phyloP scores from a whole-genome alignment of 1,139 yeast genomes.

The Debaryomycetaceae sp. region DNA sequence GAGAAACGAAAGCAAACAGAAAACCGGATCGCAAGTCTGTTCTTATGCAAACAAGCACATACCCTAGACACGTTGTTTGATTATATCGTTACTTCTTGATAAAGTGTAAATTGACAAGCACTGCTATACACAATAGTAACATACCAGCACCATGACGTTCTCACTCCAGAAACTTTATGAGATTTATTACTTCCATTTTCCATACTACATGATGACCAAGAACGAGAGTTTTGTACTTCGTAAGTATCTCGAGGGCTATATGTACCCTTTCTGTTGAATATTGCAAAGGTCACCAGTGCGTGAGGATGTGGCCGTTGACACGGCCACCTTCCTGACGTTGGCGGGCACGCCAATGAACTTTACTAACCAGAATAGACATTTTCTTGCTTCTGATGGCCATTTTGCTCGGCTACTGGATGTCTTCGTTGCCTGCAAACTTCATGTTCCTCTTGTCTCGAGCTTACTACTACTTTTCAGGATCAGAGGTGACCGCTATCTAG shows the following conservation, averaged over 20 bases:
- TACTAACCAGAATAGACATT: slow-evolving; percentile 9
- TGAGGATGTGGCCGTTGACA: too few relatives aligned
- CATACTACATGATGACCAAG: slow-evolving; percentile 37
- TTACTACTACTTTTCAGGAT: slow-evolving; percentile 36
- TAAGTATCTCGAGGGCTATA: slow-evolving; percentile 7
- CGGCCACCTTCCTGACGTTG: too few relatives aligned
- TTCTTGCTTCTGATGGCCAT: slow-evolving; percentile 28
- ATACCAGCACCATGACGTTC: slow-evolving; percentile 4
- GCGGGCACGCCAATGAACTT: too few relatives aligned
- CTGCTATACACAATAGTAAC: too few relatives aligned
- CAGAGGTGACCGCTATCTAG: slow-evolving; percentile 7
- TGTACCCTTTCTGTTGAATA: too few relatives aligned
- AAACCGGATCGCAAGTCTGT: too few relatives aligned
- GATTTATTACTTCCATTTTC: slow-evolving; percentile 36
- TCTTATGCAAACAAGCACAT: too few relatives aligned
- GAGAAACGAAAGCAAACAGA: too few relatives aligned
- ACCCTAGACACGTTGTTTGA: too few relatives aligned
- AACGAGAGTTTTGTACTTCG: slow-evolving; percentile 32
- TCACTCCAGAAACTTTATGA: slow-evolving; percentile 19
- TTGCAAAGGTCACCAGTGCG: too few relatives aligned
- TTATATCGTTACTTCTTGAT: too few relatives aligned
- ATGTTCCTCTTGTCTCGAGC: slow-evolving; percentile 29
- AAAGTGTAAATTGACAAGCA: too few relatives aligned
- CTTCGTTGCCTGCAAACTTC: slow-evolving; percentile 30
- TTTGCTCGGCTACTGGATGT: slow-evolving; percentile 37